Percentiles rank a stretch among this genome's conserved stretches.
phyloP scores from a whole-genome alignment of 169 alveolate species.

The Plasmodium vinckei region DNA sequence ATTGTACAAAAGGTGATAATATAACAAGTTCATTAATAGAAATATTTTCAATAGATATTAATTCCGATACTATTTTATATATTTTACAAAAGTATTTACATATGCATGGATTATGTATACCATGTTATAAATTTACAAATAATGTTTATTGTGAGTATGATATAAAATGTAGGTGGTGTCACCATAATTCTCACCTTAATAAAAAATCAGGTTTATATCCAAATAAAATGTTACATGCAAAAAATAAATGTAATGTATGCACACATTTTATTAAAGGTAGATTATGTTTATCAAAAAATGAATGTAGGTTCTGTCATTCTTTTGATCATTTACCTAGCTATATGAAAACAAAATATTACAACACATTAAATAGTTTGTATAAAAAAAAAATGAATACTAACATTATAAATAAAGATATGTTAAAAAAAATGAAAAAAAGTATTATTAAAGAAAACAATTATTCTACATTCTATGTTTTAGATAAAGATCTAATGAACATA shows the following conservation, averaged over 20 bases:
- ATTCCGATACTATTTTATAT: conserved; percentile 24
- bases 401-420: conserved; percentile 12
- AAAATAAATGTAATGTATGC: conserved; percentile 51
- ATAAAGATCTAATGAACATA: conserved; percentile 2
- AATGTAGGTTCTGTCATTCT: conserved; percentile 40
- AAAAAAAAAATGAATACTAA: conserved; percentile 9
- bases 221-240: conserved; percentile 24
- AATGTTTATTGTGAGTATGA: not conserved
- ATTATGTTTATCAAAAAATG: conserved; percentile 11
- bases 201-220: conserved; percentile 19
- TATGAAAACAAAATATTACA: conserved; percentile 9
- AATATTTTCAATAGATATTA: conserved; percentile 5
- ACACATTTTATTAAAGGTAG: conserved; percentile 21
- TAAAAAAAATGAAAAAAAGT: not conserved
- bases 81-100: conserved; percentile 24
- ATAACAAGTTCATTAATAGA: conserved; percentile 26
- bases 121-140: conserved; percentile 33
- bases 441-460: not conserved
- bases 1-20: conserved; percentile 32
- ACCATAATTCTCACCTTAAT: conserved; percentile 30
- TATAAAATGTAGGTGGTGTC: conserved; percentile 46
- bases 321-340: conserved; percentile 26
- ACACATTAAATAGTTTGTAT: conserved; percentile 11
- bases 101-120: conserved; percentile 41
- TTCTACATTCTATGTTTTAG: not conserved